A percentile compares a stretch with the other conserved stretches of the same genome.
These are phyloP conservation scores for Neurospora tetrasperma DNA, from an alignment of 495 filamentous ascomycete genomes.

Conservation along the genomic window DNA sequence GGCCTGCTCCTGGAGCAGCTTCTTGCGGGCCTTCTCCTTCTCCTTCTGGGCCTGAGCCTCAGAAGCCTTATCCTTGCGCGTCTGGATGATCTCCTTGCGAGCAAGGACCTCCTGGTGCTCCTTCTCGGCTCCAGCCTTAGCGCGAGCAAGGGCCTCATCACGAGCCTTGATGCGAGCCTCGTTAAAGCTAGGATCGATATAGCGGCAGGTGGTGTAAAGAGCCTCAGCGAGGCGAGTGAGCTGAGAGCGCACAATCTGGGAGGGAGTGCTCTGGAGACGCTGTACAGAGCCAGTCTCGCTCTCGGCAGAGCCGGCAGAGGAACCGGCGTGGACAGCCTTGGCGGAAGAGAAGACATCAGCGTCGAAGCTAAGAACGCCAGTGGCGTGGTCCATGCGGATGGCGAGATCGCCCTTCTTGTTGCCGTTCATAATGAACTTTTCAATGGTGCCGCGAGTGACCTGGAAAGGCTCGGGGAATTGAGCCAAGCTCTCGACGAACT, in stretches of 20 bases:
- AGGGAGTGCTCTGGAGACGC: constrained; percentile 91
- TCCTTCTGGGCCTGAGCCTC: constrained; percentile 75
- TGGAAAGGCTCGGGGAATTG: constrained; percentile 97
- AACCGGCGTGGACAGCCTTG: constrained; percentile 82
- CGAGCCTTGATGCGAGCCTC: constrained; percentile 68
- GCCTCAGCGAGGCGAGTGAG: constrained; percentile 84
- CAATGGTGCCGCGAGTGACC: constrained; percentile 80
- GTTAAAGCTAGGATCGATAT: constrained; percentile 84
- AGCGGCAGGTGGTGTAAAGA: constrained; percentile 84
- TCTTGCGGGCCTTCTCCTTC: constrained; percentile 81
- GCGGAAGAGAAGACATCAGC: constrained; percentile 96
- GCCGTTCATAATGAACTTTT: constrained; percentile 99
- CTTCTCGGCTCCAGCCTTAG: constrained; percentile 75
- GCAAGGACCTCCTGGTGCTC: constrained; percentile 85
- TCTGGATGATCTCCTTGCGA: constrained; percentile 82
- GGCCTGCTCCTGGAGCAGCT: constrained; percentile 72
- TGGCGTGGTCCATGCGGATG: constrained; percentile 91
- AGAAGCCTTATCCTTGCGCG: constrained; percentile 89
- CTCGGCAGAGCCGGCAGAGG: constrained; percentile 80
- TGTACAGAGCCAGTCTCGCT: constrained; percentile 77
- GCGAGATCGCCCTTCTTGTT: constrained; percentile 99
- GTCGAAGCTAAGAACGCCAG: constrained; percentile 91
- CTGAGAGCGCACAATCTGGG: constrained; percentile 94
- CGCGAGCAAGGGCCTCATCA: constrained; percentile 66
- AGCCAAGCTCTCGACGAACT: constrained; percentile 86